Evolutionary conservation across 805 yeast species (phyloP), one percentile per base, ranked within the genome.

Genomic region (Cyberlindnera saturnus): DNA sequence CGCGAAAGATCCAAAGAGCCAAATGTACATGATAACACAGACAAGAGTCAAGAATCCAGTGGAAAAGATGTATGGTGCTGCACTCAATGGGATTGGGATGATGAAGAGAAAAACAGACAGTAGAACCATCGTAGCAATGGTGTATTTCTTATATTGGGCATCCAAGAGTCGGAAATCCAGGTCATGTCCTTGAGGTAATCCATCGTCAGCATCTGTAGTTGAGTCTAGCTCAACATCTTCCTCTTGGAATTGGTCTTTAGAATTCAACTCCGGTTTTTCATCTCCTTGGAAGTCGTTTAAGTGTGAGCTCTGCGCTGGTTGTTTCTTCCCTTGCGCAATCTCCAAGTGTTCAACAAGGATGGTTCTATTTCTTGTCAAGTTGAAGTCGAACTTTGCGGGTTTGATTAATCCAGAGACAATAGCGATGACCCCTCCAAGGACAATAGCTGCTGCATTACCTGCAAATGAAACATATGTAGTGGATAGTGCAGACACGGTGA

Each of bases 341-440:
- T 10, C 41, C 17, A 33, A 20, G 36, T 43, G 40, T 8, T 49
- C 52, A 10, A 45, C 37, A 36, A 61, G 48, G 38, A 62, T 56
- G 3, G 68, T 64, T 46, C 59, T 59, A 46, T 64, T 65, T 53
- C 70, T 59, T 5, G 68, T 64, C 15, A 36, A 49, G 18, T 56
- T 52, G 44, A 54, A 65, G 47, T 70, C 70, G 50, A 67, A 70
- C 41, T 66, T 58, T 11, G 64, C 69, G n/a, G 74, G 74, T 49
- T 59, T 57, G 32, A 67, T 55, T 38, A 60, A 45, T 4, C 71
- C 61, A 14, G 56, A 44, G 11, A 44, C 53, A 17, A 64, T 46
- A 3, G 71, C 55, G 34, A 64, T 55, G 9, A 66, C 43, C 30
- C 68, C 70, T n/a, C 71, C 67, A 41, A 65, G 49, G 6, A 60